Base-by-base conservation (phyloP, 139 green algal species). In the Closterium sp. region DNA sequence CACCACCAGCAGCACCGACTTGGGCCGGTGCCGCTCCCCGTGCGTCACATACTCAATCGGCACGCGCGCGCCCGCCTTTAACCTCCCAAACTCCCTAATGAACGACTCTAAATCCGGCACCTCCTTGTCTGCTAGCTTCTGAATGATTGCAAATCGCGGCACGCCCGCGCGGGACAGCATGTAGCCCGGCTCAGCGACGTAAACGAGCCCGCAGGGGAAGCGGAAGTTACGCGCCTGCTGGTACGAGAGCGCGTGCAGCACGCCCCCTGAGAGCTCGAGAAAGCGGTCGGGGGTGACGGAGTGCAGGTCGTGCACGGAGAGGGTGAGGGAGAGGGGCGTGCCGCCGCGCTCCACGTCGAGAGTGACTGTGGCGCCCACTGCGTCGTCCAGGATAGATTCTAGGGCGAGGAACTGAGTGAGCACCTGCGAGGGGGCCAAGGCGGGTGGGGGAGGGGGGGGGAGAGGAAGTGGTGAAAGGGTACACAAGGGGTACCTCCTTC, bases 121-220 rank as follows among this genome's bases (percentile, higher is more conserved):
- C 33, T 95, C 90, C 9, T 85, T 69, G 21, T 96, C 95, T 10
- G 94, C 94, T 16, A 99, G 89, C 1, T 89, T 64, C 0, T 95
- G 97, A 85, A 99, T 96, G 90, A 99, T 95, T 23, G 97, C 96
- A 84, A 96, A 88, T 92, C 97, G 98, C 34, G 97, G 96, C 23
- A 98, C 93, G 21, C 92, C 91, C 28, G 95, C 93, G 23, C 95
- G 91, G 69, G 95, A 88, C 1, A 95, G 91, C 87, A 93, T 91
- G 91, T 95, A 95, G 43, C 94, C 96, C 3, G 96, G 93, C 88
- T 98, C 97, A 33, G 97, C 96, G 30, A 98, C 96, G 85, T 98
- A 98, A 10, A 98, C 96, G 93, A 96, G 93, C 33, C 88, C 90
- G 1, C 89, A 95, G 84, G 12, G 85, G 19, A 95, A 88, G 5